Evolutionary conservation across 148 eudicot genomes (phyloP), one percentile per base, ranked within the genome.

Genomic region (Camellia sinensis): DNA sequence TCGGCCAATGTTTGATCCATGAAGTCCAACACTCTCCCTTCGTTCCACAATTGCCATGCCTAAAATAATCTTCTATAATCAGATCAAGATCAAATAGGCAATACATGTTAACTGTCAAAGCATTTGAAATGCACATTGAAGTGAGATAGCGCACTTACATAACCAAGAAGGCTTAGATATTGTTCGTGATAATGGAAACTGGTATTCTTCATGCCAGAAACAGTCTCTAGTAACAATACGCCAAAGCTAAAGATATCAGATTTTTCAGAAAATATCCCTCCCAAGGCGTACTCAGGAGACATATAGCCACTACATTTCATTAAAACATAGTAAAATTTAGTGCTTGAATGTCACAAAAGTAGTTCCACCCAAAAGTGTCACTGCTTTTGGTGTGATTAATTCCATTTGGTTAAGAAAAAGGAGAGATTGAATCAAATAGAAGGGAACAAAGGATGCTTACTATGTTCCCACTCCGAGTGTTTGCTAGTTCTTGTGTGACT

Each of bases 21-120:
- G 1, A 83, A 17, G 7, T 83, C 79, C n/a, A 40, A 44, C 12
- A 6, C 53, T 11, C 29, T 70, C 21, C 44, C 83, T 73, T 80
- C 82, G 12, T 45, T 80, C 86, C 85, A 89, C 52, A 83, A 29
- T 73, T 86, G 80, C 89, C 87, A 86, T 3, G 86, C 89, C 89
- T 89, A 71, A 61, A 37, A 29, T 5, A 57, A 29, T n/a, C 10
- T 61, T 8, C 29, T 15, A 57, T 4, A 11, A 81, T n/a, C 0
- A 57, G 12, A 44, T 48, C 37, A 8, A 67, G 22, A 14, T 29
- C 37, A 15, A 66, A 10, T 2, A 62, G 61, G 46, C 1, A 29
- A n/a, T 14, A 7, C 53, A 21, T 22, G 4, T 10, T 60, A 17
- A 46, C 10, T 65, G 2, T 50, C 0, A 22, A 59, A 61, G 5